Percentiles rank a stretch among this genome's conserved stretches.
Conservation (phyloP, 352 stramenopile species). For the Pythium biforme region DNA sequence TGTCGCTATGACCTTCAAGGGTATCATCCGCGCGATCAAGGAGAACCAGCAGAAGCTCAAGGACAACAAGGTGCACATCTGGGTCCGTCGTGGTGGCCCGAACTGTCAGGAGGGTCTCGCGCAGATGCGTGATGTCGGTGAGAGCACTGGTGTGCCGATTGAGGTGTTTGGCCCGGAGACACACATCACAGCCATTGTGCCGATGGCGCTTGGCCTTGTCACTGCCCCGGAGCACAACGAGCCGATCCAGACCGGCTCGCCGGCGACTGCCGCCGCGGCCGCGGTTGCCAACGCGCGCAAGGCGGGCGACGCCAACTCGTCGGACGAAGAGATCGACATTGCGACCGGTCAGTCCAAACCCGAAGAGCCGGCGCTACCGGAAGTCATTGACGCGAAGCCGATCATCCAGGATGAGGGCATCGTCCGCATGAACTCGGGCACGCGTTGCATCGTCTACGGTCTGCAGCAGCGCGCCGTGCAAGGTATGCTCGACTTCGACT, state of each 20-base stretch:
- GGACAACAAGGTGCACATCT: conserved; percentile 91
- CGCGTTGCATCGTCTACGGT: conserved; percentile 94
- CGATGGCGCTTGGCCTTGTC: conserved; percentile 91
- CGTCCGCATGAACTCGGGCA: conserved; percentile 85
- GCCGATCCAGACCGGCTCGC: conserved; percentile 11
- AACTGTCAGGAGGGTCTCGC: conserved; percentile 96
- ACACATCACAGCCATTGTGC: conserved; percentile 94
- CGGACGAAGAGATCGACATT: conserved; percentile 25
- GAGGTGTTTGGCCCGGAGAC: conserved; percentile 96
- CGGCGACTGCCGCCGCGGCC: conserved; percentile 22
- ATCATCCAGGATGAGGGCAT: conserved; percentile 82
- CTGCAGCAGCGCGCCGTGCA: conserved; percentile 94
- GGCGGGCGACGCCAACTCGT: not conserved
- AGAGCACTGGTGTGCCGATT: conserved; percentile 90
- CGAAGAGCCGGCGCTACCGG: conserved; percentile 22
- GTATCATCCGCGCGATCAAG: conserved; percentile 94
- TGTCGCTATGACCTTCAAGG: conserved; percentile 96
- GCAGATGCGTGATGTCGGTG: conserved; percentile 91
- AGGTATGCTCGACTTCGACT: conserved; percentile 98
- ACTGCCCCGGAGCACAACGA: conserved; percentile 41
- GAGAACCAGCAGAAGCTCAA: conserved; percentile 92
- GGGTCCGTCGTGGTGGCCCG: conserved; percentile 93
- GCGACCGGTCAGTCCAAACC: conserved; percentile 32
- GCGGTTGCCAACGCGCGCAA: conserved; percentile 13
- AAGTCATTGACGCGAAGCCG: conserved; percentile 20